phyloP scores from a whole-genome alignment of 2,329 filamentous ascomycete species.

The Sporothrix globosa region DNA sequence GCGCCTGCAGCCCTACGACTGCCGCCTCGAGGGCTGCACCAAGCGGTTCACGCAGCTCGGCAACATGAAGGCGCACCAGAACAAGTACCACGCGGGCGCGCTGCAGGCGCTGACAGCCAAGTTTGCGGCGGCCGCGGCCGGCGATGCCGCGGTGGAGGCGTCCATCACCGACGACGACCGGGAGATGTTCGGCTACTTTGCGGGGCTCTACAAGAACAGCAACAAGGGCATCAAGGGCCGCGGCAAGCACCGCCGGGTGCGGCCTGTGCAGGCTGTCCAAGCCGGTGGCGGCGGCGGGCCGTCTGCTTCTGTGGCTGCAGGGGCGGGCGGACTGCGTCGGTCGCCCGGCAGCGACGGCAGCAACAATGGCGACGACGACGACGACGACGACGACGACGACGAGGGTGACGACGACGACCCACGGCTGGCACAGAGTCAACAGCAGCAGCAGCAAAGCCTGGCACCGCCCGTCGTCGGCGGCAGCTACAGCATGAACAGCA shows the following conservation, averaged over 20 bases:
- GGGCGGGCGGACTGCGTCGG: neutral
- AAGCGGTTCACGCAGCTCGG: conserved; percentile 90
- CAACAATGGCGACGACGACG: neutral
- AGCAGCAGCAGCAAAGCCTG: neutral
- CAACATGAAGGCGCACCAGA: conserved; percentile 94
- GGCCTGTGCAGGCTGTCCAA: conserved; percentile 37
- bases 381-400: neutral
- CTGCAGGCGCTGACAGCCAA: conserved; percentile 69
- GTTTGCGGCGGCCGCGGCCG: conserved; percentile 66
- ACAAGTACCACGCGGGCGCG: conserved; percentile 84
- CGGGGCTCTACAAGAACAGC: conserved; percentile 89
- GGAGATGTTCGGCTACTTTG: conserved; percentile 80
- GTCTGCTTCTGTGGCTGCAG: neutral
- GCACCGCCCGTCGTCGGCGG: neutral
- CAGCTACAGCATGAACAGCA: conserved; percentile 24
- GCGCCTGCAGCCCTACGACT: conserved; percentile 76
- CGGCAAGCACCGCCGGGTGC: conserved; percentile 77
- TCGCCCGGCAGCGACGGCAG: neutral
- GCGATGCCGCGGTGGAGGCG: conserved; percentile 63
- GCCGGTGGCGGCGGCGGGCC: neutral
- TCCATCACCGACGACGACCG: conserved; percentile 55
- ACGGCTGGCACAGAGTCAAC: neutral
- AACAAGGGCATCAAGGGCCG: conserved; percentile 98
- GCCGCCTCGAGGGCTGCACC: conserved; percentile 78
- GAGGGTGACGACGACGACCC: neutral